Base-by-base conservation (phyloP, 1,284 basidiomycete genomes). In the Leccinum angustisporum region DNA sequence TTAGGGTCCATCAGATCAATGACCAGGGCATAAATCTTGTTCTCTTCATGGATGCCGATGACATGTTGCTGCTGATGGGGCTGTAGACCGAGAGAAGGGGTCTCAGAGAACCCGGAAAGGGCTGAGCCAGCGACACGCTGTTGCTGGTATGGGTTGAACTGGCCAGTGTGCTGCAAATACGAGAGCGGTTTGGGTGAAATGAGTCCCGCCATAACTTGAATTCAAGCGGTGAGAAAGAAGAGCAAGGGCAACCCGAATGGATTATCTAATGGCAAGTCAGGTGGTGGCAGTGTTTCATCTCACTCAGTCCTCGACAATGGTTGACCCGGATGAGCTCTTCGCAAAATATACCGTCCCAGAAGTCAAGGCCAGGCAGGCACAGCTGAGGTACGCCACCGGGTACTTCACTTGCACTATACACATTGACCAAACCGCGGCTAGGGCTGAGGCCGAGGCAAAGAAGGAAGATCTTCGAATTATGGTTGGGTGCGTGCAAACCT, bases 381-480 rank as follows among this genome's bases (percentile, higher is more conserved):
- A 86, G 61, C 78, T 96, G 63, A 83, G 86, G 92, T 93, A 63
- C 63, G 73, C 16, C 7, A 30, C 27, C 27, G 61, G 10, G 18
- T 46, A 8, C 53, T 31, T 36, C 18, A 1, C 36, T 36, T 10
- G 13, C 6, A 16, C 18, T 56, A 33, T 65, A 94, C 11, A 3
- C 18, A 54, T 60, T 59, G 30, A 63, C 59, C 43, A 56, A 61
- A 54, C 61, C 30, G 27, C 34, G 27, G 34, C 10, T 65, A 94
- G 92, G 75, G 79, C 83, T n/a, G 92, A 95, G 75, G 94, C 94
- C 2, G 86, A 94, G 71, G 89, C 88, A 57, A 97, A 97, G 76
- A 92, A 94, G 71, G 91, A 94, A 69, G 95, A 98, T 73, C 83
- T 97, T 52, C 82, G 95, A 66, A 82, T 92, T 31, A 98, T 97